These are phyloP conservation scores for Thielaviopsis punctulata DNA, from an alignment of 2,329 filamentous ascomycete genomes.

Conservation along the genomic window DNA sequence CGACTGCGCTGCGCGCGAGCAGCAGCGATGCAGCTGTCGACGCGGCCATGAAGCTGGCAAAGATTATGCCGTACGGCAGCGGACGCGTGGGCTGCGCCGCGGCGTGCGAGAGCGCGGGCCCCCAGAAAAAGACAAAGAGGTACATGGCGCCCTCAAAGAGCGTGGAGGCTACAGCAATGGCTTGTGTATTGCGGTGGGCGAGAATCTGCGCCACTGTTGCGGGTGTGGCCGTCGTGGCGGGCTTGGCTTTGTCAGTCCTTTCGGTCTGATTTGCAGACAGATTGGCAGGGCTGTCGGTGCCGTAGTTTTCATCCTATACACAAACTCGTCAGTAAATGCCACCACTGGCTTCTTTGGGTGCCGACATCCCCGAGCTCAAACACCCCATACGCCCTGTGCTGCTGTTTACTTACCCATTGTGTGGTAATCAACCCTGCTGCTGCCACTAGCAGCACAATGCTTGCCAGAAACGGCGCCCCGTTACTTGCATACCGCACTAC, in stretches of 20 bases:
- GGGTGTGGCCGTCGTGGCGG: not conserved
- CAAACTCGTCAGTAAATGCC: too few relatives aligned
- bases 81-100: conserved; percentile 11
- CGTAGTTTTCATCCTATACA: not conserved
- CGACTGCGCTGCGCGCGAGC: conserved; percentile 20
- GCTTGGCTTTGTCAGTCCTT: not conserved
- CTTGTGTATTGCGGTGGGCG: conserved; percentile 29
- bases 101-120: conserved; percentile 27
- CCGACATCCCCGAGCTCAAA: too few relatives aligned
- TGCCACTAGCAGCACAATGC: conserved; percentile 22
- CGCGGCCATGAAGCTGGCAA: conserved; percentile 40
- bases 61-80: conserved; percentile 33
- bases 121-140: conserved; percentile 43
- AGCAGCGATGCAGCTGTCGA: conserved; percentile 41
- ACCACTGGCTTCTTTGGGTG: too few relatives aligned
- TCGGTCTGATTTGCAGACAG: too few relatives aligned
- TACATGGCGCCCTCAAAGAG: conserved; percentile 43
- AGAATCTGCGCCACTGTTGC: conserved; percentile 14
- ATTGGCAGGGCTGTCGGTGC: not conserved
- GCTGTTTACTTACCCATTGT: conserved; percentile 25
- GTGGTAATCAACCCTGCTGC: conserved; percentile 27
- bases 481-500: conserved; percentile 29
- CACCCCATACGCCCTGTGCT: too few relatives aligned
- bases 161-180: conserved; percentile 33
- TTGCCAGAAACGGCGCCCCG: conserved; percentile 30